Evolutionary conservation across 129 eudicot genomes (phyloP).

Genomic region (Apium graveolens): DNA sequence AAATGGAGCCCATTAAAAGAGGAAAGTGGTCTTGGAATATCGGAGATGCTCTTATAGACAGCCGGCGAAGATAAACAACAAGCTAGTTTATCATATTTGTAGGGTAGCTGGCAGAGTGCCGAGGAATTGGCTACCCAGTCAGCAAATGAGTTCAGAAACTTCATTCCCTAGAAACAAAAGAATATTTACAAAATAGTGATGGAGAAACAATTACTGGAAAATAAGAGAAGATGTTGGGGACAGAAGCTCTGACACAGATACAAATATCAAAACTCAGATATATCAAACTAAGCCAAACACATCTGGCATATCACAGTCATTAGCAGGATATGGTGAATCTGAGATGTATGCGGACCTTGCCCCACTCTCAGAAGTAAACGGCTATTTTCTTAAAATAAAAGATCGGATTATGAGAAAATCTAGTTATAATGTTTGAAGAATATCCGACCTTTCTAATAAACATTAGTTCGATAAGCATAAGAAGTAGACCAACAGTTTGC

Average conservation of each 20-base stretch:
- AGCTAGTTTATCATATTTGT: neutral
- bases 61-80: neutral
- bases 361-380: neutral
- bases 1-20: too few species aligned
- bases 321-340: neutral
- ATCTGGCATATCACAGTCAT: neutral
- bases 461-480: neutral
- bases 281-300: neutral
- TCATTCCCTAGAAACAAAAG: neutral
- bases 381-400: neutral
- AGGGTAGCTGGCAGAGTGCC: conserved; percentile 5
- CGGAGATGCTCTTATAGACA: too few species aligned
- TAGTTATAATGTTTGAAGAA: neutral
- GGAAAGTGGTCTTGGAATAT: too few species aligned
- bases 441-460: neutral
- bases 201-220: conserved; percentile 2
- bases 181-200: neutral
- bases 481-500: neutral
- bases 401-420: neutral
- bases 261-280: neutral
- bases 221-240: neutral
- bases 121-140: neutral
- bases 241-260: neutral
- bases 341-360: neutral
- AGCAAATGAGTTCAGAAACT: neutral